Evolutionary conservation across 331 rosid species (phyloP), one percentile per base, ranked within the genome.

Genomic region (Arachis monticola): DNA sequence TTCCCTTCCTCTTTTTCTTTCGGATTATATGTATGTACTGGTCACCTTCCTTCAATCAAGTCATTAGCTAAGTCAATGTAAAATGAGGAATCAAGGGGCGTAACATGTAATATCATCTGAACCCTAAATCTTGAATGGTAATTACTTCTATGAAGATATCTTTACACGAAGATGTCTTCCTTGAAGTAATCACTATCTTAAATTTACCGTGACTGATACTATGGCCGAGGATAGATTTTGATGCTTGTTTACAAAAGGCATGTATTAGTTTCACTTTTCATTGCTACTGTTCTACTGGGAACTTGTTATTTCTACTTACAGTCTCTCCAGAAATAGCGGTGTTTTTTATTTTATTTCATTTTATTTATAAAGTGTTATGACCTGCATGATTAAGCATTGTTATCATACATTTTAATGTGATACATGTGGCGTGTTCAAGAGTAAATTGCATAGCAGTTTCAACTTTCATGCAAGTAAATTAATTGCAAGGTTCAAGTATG

Each of bases 321-420:
- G 55, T 35, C 73, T 56, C 31, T 57, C 67, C 66, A 42, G 59
- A 45, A 65, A 75, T 79, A 73, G 67, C 2, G 9, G 13, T 40
- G n/a, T 14, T 57, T 10, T 46, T 12, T 32, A 6, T 27, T 9
- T 1, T 2, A 32, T 32, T 32, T 32, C 4, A 2, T 32, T 32
- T 32, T 32, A 32, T 22, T 22, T 22, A 22, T 22, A 22, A 22
- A 22, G 38, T 32, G 38, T 41, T 12, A 30, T 47, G 46, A 8
- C 5, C 13, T 7, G 17, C 32, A 17, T 51, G 52, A 52, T 32
- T 41, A 50, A 78, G 60, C 66, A 27, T 62, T 62, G 41, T 60
- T 51, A 27, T 68, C 64, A n/a, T 58, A 60, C 81, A 52, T 44
- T 44, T 77, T 7, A 57, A 40, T 10, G 45, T 60, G n/a, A 22